These are phyloP conservation scores for Cinchona pubescens DNA, from an alignment of 257 asterid genomes.

Conservation along the genomic window DNA sequence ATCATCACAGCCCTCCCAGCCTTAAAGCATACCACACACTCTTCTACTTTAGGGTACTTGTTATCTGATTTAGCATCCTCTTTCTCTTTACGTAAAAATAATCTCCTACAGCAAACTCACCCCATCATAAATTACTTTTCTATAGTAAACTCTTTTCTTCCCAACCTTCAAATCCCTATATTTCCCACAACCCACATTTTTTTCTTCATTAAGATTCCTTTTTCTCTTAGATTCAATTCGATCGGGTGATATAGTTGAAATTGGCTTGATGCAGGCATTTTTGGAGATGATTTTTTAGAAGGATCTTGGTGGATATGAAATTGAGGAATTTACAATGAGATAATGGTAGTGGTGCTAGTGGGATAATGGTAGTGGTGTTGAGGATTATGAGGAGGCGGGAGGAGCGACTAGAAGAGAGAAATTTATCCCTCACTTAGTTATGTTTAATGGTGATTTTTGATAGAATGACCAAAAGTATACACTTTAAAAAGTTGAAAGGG, in stretches of 20 bases:
- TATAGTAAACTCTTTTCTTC: conserved; percentile 59
- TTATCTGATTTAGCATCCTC: conserved; percentile 61
- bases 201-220: conserved; percentile 35
- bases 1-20: conserved; percentile 65
- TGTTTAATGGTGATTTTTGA: too few relatives aligned
- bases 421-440: too few relatives aligned
- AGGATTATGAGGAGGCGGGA: conserved; percentile 51
- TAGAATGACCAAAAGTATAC: too few relatives aligned
- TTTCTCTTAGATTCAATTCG: conserved; percentile 48
- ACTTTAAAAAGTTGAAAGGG: too few relatives aligned
- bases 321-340: conserved; percentile 29
- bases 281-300: conserved; percentile 3
- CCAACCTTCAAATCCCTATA: conserved; percentile 26
- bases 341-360: conserved; percentile 7
- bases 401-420: conserved; percentile 61
- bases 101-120: conserved; percentile 66
- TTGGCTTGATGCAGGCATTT: conserved; percentile 25
- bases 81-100: conserved; percentile 77
- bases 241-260: conserved; percentile 51
- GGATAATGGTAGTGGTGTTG: conserved; percentile 27
- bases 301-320: conserved; percentile 21
- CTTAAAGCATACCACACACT: conserved; percentile 78
- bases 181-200: conserved; percentile 16
- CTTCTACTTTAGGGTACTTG: conserved; percentile 76
- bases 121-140: conserved; percentile 65